Percentiles rank a stretch among this genome's conserved stretches.
These are phyloP conservation scores for Malus fusca DNA, from an alignment of 306 rosid species.

Conservation along the genomic window DNA sequence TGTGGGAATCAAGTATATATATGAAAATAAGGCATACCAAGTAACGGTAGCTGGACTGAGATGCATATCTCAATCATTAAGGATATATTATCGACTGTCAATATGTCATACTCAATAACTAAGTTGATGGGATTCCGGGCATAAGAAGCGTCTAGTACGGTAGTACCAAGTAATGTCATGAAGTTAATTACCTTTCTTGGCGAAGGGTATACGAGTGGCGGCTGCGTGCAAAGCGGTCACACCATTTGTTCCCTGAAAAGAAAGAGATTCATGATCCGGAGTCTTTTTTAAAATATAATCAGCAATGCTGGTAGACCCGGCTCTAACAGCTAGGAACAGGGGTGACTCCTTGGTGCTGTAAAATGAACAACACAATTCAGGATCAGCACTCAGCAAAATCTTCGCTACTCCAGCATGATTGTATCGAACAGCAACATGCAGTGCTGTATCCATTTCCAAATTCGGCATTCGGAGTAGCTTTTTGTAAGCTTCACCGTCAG, in stretches of 20 bases:
- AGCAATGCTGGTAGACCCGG: not conserved
- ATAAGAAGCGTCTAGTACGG: no score
- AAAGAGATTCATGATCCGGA: not conserved
- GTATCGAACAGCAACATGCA: conserved; percentile 4
- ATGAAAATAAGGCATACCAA: not conserved
- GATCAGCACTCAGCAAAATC: not conserved
- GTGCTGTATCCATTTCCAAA: not conserved
- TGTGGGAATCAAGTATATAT: not conserved
- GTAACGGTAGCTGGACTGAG: no score
- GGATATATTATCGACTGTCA: no score
- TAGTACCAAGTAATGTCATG: no score
- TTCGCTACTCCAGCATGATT: not conserved
- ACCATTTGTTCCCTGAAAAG: conserved; percentile 3
- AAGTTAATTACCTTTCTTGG: not conserved
- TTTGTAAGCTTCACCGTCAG: not conserved
- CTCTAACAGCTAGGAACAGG: conserved; percentile 6
- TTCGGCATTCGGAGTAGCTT: not conserved
- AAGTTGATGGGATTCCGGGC: no score
- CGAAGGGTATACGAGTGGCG: not conserved
- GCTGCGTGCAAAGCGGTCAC: conserved; percentile 22
- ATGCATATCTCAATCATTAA: no score
- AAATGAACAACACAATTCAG: not conserved
- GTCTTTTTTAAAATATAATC: not conserved
- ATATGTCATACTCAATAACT: no score
- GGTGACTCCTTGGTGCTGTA: not conserved